phyloP scores from a whole-genome alignment of 495 filamentous ascomycete species.

The Parathielavia appendiculata region DNA sequence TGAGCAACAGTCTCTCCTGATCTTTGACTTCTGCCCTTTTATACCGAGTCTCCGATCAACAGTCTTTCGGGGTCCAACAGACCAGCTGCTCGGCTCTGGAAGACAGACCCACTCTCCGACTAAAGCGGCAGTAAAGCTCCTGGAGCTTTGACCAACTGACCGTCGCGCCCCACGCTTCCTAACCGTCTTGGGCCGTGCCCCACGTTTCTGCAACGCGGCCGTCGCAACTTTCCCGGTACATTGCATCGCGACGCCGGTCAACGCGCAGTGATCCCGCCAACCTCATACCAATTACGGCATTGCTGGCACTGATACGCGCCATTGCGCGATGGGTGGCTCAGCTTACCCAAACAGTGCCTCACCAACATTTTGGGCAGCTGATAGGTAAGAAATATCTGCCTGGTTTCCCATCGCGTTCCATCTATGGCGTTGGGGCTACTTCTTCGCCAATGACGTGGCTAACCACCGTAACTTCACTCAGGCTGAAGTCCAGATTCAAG shows the following conservation, averaged over 20 bases:
- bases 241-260: background rate
- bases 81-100: conserved; percentile 5
- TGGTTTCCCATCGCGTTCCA: background rate
- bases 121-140: background rate
- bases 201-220: conserved; percentile 7
- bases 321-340: conserved; percentile 32
- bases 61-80: too few relatives aligned
- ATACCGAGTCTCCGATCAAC: too few relatives aligned
- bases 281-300: background rate
- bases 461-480: background rate
- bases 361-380: conserved; percentile 20
- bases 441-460: background rate
- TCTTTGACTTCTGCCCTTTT: background rate
- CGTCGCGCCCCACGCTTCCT: conserved; percentile 1
- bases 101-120: background rate
- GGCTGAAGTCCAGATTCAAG: background rate
- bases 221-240: background rate
- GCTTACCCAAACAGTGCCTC: conserved; percentile 7
- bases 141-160: conserved; percentile 8
- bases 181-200: background rate
- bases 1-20: background rate
- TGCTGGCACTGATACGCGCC: conserved; percentile 18
- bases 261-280: background rate
- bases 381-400: conserved; percentile 17
- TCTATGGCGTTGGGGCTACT: too few relatives aligned